A percentile compares a stretch with the other conserved stretches of the same genome.
Evolutionary conservation across 345 rosid genomes (phyloP).

Genomic region (Hibiscus syriacus): DNA sequence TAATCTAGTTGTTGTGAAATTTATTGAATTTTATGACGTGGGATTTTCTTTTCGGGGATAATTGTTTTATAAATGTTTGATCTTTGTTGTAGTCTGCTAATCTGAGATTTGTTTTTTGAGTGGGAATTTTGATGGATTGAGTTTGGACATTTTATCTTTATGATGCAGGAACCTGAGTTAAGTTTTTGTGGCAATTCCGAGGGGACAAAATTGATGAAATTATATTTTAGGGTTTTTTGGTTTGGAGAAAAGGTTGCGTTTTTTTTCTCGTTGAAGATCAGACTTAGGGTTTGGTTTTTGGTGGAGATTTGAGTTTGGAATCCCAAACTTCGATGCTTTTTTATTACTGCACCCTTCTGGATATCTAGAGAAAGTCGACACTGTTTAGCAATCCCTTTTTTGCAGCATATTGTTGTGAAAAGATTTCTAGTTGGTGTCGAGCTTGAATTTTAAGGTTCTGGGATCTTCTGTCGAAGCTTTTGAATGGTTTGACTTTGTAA

Average conservation of each 20-base stretch:
- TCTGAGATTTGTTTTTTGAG: not conserved
- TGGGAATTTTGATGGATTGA: not conserved
- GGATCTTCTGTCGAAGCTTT: constrained; percentile 9
- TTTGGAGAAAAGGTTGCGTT: constrained; percentile 1
- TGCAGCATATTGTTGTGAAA: constrained; percentile 4
- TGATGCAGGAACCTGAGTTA: constrained; percentile 1
- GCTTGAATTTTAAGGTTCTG: constrained; percentile 12
- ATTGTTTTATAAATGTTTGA: not conserved
- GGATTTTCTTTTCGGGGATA: not conserved
- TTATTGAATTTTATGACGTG: not conserved
- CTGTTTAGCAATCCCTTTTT: not conserved
- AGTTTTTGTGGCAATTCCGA: constrained; percentile 6
- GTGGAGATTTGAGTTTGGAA: constrained; percentile 7
- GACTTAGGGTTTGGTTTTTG: constrained; percentile 12
- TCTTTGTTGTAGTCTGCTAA: not conserved
- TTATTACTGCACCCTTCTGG: not conserved
- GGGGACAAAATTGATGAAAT: not conserved
- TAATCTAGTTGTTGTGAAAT: not conserved
- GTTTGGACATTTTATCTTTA: constrained; percentile 8
- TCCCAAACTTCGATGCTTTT: constrained; percentile 8
- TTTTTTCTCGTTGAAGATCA: constrained; percentile 1
- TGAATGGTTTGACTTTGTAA: constrained; percentile 9
- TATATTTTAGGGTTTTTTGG: not conserved
- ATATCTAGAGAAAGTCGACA: not conserved
- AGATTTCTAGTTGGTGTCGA: not conserved